Evolutionary conservation across 495 filamentous ascomycete genomes (phyloP), one percentile per base, ranked within the genome.

Genomic region (Filosporella fistucella): DNA sequence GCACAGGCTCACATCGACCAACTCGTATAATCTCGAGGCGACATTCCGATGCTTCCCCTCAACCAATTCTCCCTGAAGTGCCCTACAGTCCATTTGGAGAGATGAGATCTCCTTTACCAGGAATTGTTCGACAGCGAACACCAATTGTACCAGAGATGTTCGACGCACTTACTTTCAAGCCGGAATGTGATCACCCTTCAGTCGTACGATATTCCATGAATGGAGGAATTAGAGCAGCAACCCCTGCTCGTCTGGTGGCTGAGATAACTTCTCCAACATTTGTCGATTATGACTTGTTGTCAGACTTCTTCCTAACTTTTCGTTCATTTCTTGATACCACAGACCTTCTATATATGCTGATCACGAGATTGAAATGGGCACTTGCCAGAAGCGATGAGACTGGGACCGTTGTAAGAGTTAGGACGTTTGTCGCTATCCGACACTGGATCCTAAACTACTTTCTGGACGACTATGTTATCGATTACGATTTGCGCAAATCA

Each of bases 391-490:
- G 76, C 28, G 89, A 95, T 57, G 88, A 96, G 57, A 82, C 83
- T 49, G 94, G 93, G 10, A 83, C 86, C 54, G 86, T 97, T 22
- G 94, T 99, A 16, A 78, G 89, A 40, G 94, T 99, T 38, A 83
- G 93, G 38, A 93, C 90, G 0, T 99, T 99, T 69, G 94, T 95
- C 18, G 93, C 94, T 20, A 75, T 97, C 28, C 84, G 93, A 51
- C 93, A 99, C 62, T 99, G 93, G 93, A 91, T 99, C 47, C 67
- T 99, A 52, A 99, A 99, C 59, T 99, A 97, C 61, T 97, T 96
- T 58, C 75, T 86, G 20, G 94, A 97, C 63, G 93, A 99, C 62
- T 99, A 96, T 62, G 81, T 94, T 16, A 75, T 85, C n/a, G 82
- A 91, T 58, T 82, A 87, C 53, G 70, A 81, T 40, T 69, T 99